phyloP scores from a whole-genome alignment of 257 asterid genomes.

The Ehretia macrophylla region DNA sequence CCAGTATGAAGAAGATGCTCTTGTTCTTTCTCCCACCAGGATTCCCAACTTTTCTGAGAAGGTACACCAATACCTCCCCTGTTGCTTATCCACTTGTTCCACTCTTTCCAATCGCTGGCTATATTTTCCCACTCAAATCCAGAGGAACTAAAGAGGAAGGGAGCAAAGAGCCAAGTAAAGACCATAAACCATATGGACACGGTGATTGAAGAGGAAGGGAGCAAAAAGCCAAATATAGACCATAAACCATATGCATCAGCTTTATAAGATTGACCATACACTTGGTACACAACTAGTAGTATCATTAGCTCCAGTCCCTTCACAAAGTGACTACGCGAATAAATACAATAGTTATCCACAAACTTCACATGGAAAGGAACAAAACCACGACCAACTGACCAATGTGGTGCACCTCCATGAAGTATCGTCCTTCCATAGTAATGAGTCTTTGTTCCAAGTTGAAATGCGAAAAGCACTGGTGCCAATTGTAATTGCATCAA shows the following conservation, averaged over 20 bases:
- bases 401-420: slow-evolving; percentile 92
- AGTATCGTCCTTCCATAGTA: slow-evolving; percentile 91
- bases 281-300: slow-evolving; percentile 75
- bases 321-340: slow-evolving; percentile 95
- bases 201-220: slow-evolving; percentile 95
- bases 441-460: slow-evolving; percentile 95
- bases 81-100: slow-evolving; percentile 97
- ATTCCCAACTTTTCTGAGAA: slow-evolving; percentile 97
- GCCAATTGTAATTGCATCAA: slow-evolving; percentile 94
- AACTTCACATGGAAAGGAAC: slow-evolving; percentile 95
- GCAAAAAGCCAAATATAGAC: slow-evolving; percentile 99
- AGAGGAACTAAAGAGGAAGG: slow-evolving; percentile 94
- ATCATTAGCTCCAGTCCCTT: slow-evolving; percentile 92
- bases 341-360: slow-evolving; percentile 91
- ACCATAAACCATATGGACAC: slow-evolving; percentile 99
- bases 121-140: slow-evolving; percentile 99
- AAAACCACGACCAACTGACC: slow-evolving; percentile 94
- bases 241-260: slow-evolving; percentile 92
- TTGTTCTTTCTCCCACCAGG: slow-evolving; percentile 99
- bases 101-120: slow-evolving; percentile 94
- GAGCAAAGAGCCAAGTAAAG: slow-evolving; percentile 98
- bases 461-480: slow-evolving; percentile 91
- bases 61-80: slow-evolving; percentile 98
- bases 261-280: slow-evolving; percentile 69
- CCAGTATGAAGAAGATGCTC: slow-evolving; percentile 95